Evolutionary conservation across 2,329 filamentous ascomycete genomes (phyloP).

Genomic region (Aspergillus bombycis): DNA sequence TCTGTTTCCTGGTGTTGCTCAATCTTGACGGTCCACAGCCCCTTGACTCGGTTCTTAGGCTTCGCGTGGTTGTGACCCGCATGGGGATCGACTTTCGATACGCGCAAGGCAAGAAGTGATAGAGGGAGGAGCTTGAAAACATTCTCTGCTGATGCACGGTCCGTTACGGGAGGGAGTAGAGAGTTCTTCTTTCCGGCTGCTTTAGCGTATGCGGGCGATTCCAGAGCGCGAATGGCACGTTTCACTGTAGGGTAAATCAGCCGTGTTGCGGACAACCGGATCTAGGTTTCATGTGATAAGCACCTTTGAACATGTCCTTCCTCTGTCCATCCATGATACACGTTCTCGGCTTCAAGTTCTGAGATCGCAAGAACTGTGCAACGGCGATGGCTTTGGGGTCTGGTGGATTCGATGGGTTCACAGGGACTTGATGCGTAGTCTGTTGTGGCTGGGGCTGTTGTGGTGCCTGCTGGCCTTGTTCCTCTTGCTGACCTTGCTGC

Average conservation of each 20-base stretch:
- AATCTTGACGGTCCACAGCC: conserved; percentile 92
- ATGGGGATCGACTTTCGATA: conserved; percentile 78
- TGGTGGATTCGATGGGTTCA: conserved; percentile 63
- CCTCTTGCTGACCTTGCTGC: conserved; percentile 30
- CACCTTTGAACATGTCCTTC: conserved; percentile 97
- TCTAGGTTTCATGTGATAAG: not conserved
- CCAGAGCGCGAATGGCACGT: conserved; percentile 85
- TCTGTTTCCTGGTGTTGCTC: conserved; percentile 86
- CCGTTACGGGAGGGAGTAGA: conserved; percentile 81
- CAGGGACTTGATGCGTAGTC: conserved; percentile 50
- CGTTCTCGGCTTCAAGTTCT: conserved; percentile 85
- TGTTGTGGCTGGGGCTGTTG: conserved; percentile 35
- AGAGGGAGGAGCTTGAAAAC: conserved; percentile 93
- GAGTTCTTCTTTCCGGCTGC: conserved; percentile 82
- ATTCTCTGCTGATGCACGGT: conserved; percentile 87
- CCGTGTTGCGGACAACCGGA: not conserved
- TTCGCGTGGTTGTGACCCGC: conserved; percentile 71
- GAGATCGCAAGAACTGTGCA: conserved; percentile 80
- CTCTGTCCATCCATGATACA: conserved; percentile 94
- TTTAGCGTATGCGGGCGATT: conserved; percentile 88
- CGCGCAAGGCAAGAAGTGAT: conserved; percentile 89
- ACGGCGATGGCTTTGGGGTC: conserved; percentile 88
- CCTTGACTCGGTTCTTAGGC: conserved; percentile 83
- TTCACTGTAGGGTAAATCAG: conserved; percentile 66
- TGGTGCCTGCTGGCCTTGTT: conserved; percentile 37